Conservation (phyloP, 2,329 filamentous ascomycete genomes). For the Diaporthe eres region DNA sequence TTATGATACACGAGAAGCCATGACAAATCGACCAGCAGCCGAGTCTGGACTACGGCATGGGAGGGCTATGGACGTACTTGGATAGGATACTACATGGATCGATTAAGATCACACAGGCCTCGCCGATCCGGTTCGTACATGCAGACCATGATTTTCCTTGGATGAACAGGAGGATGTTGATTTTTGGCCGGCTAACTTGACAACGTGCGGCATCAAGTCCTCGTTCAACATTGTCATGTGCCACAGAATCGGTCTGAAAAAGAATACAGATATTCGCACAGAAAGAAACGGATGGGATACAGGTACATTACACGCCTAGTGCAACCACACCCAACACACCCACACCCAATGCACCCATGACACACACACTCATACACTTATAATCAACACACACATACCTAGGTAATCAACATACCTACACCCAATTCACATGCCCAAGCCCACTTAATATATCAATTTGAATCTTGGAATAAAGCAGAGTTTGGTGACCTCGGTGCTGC, state of each 20-base stretch:
- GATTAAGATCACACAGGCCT: neutral
- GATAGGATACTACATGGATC: neutral
- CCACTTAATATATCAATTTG: neutral
- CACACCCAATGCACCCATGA: too few relatives aligned
- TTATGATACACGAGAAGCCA: neutral
- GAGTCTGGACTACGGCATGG: neutral
- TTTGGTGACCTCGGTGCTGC: too few relatives aligned
- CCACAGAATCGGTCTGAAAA: neutral
- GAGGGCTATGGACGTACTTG: neutral
- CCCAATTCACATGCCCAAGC: too few relatives aligned
- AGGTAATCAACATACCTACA: too few relatives aligned
- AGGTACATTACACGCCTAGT: too few relatives aligned
- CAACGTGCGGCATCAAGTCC: neutral
- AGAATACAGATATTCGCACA: too few relatives aligned
- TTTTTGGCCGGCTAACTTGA: neutral
- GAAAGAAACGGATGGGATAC: too few relatives aligned
- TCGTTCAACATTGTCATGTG: neutral
- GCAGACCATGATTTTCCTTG: neutral
- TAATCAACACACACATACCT: too few relatives aligned
- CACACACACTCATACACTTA: too few relatives aligned
- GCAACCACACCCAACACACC: too few relatives aligned
- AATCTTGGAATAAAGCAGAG: neutral
- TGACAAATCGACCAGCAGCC: neutral
- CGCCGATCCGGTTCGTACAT: neutral
- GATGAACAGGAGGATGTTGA: neutral